Evolutionary conservation across 306 rosid species (phyloP), one percentile per base, ranked within the genome.

Genomic region (Dryas octopetala): DNA sequence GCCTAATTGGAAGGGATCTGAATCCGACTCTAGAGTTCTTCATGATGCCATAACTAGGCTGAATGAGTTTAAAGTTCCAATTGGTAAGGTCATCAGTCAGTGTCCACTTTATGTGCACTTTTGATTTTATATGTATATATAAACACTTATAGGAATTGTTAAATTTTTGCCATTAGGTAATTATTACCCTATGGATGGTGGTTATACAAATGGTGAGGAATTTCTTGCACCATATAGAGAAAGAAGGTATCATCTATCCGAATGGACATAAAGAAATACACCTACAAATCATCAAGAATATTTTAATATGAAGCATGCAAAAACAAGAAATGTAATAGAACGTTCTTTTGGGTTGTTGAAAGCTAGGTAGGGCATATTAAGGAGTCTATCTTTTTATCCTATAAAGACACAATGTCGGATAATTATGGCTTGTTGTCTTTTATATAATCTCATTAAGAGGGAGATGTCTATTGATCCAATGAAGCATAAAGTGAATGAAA

Each of bases 131-230:
- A 5, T 23, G 23, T 23, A 23, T 23, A 23, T 23, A 23, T 0
- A 23, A 23, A 23, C 23, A 23, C 23, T 23, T 0, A 23, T 23
- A 23, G 23, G 23, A 23, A 23, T 5, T 1, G 1, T 1, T 1
- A 10, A 5, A 12, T 47, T 23, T 13, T 16, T 1, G 6, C 6
- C 48, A 7, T 19, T 46, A 59, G 44, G 59, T 45, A 10, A 44
- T 45, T 73, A 73, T 46, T 73, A 73, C 28, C 26, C 59, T 7
- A 23, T 60, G 4, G 67, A 73, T 46, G 68, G 11, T n/a, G 44
- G 60, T 5, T 73, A 73, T 4, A 47, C 60, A 19, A 73, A 73
- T 73, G 41, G 38, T 61, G 47, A 50, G 14, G 9, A 47, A 2
- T 60, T 59, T 26, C 58, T 73, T 26, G 48, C 59, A 19, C 48